A percentile compares a stretch with the other conserved stretches of the same genome.
These are phyloP conservation scores for Fusarium xyrophilum DNA, from an alignment of 2,329 filamentous ascomycete species.

Conservation along the genomic window DNA sequence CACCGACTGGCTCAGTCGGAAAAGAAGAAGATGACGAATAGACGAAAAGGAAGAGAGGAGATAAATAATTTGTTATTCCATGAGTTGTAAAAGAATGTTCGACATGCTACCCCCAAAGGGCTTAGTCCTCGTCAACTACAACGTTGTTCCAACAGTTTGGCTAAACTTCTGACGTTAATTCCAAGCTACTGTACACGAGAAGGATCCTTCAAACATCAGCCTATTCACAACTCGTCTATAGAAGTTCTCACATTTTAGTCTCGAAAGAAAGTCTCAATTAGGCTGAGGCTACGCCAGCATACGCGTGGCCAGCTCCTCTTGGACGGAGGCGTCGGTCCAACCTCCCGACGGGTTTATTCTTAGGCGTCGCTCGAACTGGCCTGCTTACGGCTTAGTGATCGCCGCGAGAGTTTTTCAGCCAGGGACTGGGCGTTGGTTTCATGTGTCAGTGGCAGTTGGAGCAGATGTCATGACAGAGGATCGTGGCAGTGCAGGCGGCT, in stretches of 20 bases:
- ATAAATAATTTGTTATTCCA: neutral
- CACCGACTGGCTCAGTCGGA: neutral
- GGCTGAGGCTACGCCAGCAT: slow-evolving; percentile 34
- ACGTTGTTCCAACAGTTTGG: neutral
- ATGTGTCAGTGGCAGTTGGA: slow-evolving; percentile 13
- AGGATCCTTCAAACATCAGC: slow-evolving; percentile 6
- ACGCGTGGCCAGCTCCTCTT: slow-evolving; percentile 30
- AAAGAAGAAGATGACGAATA: neutral
- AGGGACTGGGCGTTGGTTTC: slow-evolving; percentile 15
- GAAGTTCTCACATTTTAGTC: slow-evolving; percentile 14
- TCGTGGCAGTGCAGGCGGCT: slow-evolving; percentile 36
- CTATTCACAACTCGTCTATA: slow-evolving; percentile 1
- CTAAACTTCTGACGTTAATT: neutral
- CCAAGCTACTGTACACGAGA: neutral
- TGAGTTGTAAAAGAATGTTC: neutral
- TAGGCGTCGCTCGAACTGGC: slow-evolving; percentile 24
- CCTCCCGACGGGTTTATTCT: slow-evolving; percentile 15
- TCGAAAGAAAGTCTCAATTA: neutral
- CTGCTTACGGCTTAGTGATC: slow-evolving; percentile 34
- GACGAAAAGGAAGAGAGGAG: neutral
- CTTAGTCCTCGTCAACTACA: neutral
- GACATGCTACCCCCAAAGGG: neutral
- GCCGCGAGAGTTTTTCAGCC: slow-evolving; percentile 20
- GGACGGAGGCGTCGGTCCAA: slow-evolving; percentile 18
- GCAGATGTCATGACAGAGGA: slow-evolving; percentile 18